These are phyloP conservation scores for Canavalia gladiata DNA, from an alignment of 306 rosid genomes.

Conservation along the genomic window DNA sequence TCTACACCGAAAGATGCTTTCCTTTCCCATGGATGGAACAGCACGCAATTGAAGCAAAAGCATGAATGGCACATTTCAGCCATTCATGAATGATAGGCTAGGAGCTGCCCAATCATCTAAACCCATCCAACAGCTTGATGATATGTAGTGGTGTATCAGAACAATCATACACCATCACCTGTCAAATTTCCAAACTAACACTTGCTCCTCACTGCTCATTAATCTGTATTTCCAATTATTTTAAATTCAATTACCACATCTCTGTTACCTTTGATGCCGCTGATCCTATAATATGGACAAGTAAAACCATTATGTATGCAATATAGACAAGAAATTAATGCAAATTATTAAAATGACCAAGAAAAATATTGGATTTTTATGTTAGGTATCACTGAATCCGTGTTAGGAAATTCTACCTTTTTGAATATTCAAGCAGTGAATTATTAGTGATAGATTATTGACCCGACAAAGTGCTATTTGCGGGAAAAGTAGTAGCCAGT, in stretches of 20 bases:
- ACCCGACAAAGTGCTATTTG: conserved; percentile 1
- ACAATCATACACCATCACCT: neutral
- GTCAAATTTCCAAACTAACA: too few relatives aligned
- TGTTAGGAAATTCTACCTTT: neutral
- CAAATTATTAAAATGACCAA: neutral
- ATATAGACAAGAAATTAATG: neutral
- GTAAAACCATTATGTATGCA: neutral
- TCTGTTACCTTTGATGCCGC: neutral
- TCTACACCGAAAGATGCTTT: too few relatives aligned
- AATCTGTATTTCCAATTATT: neutral
- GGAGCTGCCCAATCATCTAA: neutral
- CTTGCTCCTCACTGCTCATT: neutral
- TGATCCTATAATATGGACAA: too few relatives aligned
- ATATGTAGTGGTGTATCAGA: conserved; percentile 14
- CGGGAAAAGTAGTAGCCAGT: neutral
- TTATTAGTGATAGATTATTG: neutral
- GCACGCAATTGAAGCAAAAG: conserved; percentile 1
- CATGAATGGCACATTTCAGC: neutral
- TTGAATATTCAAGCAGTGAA: neutral
- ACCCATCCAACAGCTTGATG: neutral
- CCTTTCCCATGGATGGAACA: neutral
- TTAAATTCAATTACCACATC: neutral
- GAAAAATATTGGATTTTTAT: conserved; percentile 28
- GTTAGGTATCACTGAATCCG: neutral
- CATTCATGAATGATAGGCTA: neutral